A percentile compares a stretch with the other conserved stretches of the same genome.
Evolutionary conservation across 1,284 basidiomycete genomes (phyloP).

Genomic region (Malassezia obtusa): DNA sequence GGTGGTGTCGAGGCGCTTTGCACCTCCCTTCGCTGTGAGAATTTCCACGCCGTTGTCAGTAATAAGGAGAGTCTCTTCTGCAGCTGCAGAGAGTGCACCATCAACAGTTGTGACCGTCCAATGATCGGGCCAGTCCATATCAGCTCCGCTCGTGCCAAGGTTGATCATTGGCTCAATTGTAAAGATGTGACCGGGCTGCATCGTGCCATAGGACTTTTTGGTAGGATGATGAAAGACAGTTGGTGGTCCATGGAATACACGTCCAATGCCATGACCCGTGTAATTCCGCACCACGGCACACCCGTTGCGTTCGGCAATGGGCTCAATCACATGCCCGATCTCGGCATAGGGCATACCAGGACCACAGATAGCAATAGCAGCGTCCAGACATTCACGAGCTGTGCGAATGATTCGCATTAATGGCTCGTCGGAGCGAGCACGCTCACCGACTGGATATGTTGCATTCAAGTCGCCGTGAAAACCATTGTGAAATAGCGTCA

Average conservation of each 20-base stretch:
- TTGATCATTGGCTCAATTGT: slow-evolving; percentile 48
- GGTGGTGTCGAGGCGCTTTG: slow-evolving; percentile 35
- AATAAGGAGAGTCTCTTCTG: slow-evolving; percentile 45
- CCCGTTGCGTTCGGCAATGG: slow-evolving; percentile 49
- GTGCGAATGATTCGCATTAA: slow-evolving; percentile 38
- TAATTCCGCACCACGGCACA: slow-evolving; percentile 66
- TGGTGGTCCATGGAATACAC: slow-evolving; percentile 68
- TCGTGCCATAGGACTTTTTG: slow-evolving; percentile 43
- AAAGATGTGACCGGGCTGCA: slow-evolving; percentile 37
- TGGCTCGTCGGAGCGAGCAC: slow-evolving; percentile 28
- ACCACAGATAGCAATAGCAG: slow-evolving; percentile 65
- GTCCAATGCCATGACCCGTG: slow-evolving; percentile 77
- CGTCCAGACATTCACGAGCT: slow-evolving; percentile 55
- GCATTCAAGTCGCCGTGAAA: slow-evolving; percentile 47
- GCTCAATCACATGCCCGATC: slow-evolving; percentile 69
- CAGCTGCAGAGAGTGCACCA: slow-evolving; percentile 38
- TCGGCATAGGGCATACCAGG: slow-evolving; percentile 63
- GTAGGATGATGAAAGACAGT: slow-evolving; percentile 65
- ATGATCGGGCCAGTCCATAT: slow-evolving; percentile 46
- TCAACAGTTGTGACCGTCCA: slow-evolving; percentile 45
- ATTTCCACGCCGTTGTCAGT: slow-evolving; percentile 46
- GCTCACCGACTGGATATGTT: slow-evolving; percentile 40
- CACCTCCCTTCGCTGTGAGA: slow-evolving; percentile 40
- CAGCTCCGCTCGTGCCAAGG: slow-evolving; percentile 29
- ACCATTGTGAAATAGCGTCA: slow-evolving; percentile 53